Base-by-base conservation (phyloP, 345 rosid genomes). In the Angophora floribunda region DNA sequence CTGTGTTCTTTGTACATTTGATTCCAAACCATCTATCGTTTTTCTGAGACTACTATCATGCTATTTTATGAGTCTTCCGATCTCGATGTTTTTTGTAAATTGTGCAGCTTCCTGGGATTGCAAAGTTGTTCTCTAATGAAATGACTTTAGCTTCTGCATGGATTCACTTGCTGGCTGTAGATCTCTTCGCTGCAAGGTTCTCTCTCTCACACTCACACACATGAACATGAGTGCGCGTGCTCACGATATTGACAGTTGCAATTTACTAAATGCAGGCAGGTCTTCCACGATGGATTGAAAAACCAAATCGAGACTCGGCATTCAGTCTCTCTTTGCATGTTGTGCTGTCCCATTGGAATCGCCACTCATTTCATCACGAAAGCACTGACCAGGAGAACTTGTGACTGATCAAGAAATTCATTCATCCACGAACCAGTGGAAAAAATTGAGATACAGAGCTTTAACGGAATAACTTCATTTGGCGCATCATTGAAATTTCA, bases 101-200 rank as follows among this genome's bases (percentile, higher is more conserved):
- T 85, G 4, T 89, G 90, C 88, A 96, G 99, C 91, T 98, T 75
- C 88, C 98, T 7, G 98, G 96, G n/a, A 96, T 98, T 21, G 91
- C 95, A 32, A 98, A 96, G 93, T 94, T 96, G 99, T 98, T 98
- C 89, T 91, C 97, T 45, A 95, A 91, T 89, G 99, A 98, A 89
- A 92, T 95, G 92, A 95, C 98, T 78, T 89, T 98, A 90, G 94
- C 99, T 92, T 98, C 99, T 86, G 98, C 96, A 17, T 98, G 99
- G 99, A 95, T 98, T 95, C 99, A 96, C 92, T 94, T 96, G 80
- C 91, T 98, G 86, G 94, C 93, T 61, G 87, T 98, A 13, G 99
- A 98, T 93, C 99, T 96, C 88, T 98, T 94, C 51, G 98, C 99
- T 21, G 99, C 99, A 67, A 95, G 99, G 98, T 97, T 96, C 78